Base-by-base conservation (phyloP, 2,329 filamentous ascomycete species). In the Fusarium ambrosium region DNA sequence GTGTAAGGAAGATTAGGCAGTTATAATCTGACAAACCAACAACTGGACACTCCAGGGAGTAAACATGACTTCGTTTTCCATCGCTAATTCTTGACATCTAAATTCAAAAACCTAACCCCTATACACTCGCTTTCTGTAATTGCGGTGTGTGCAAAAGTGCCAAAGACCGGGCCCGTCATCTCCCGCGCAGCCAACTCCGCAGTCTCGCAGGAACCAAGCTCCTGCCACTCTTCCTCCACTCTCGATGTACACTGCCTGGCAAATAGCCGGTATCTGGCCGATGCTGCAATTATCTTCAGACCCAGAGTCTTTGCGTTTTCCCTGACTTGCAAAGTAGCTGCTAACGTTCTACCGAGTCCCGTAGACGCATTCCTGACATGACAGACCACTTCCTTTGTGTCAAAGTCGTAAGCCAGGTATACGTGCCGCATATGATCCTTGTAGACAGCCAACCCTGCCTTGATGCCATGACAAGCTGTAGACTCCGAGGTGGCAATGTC, bases 341-440 rank as follows among this genome's bases (percentile, higher is more conserved):
- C 59, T 36, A 4, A 34, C 20, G 14, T 71, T 53, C 39, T 43
- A n/a, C 20, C n/a, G 10, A 43, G 39, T 3, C 39, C 39, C 5
- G 39, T 43, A n/a, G 39, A 43, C 14, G 66, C 55, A 10, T 24
- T 64, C 6, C 48, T 36, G 6, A 43, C 62, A 6, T 32, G 27
- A 18, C 53, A 65, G 4, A 37, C 36, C 11, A 71, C 41, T 11
- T 43, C 18, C 4, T 13, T 36, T 3, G 27, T 56, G 16, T 53
- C 51, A 10, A 45, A 14, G 3, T 63, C 53, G 51, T 63, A 71
- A 2, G 6, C 41, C 10, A 69, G 58, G 2, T 66, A 64, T n/a
- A 69, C 58, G 34, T 69, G 51, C 1, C 69, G 66, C 13, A 71
- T 22, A 20, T 69, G 66, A 13, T 71, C 69, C 29, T 71, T 71